phyloP scores from a whole-genome alignment of 441 rosid genomes.

The Jatropha multifida region DNA sequence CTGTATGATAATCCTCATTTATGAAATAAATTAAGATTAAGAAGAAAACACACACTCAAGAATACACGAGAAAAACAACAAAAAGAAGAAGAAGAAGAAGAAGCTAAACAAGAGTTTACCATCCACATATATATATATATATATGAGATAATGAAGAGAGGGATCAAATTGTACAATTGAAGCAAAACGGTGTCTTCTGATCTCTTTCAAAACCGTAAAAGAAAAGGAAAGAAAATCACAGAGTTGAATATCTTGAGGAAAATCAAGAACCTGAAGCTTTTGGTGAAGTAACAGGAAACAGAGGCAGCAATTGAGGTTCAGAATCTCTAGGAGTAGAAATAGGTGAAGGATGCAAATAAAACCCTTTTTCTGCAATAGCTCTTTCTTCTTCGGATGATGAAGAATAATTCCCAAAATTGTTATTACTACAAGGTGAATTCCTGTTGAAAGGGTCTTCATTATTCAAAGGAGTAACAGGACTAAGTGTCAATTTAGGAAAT shows the following conservation, averaged over 20 bases:
- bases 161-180: slow-evolving; percentile 52
- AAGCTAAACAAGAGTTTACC: slow-evolving; percentile 29
- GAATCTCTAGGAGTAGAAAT: slow-evolving; percentile 76
- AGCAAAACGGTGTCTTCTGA: slow-evolving; percentile 30
- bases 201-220: slow-evolving; percentile 23
- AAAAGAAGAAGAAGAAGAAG: slow-evolving; percentile 1
- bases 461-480: slow-evolving; percentile 88
- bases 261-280: slow-evolving; percentile 50
- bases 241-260: slow-evolving; percentile 14
- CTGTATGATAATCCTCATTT: slow-evolving; percentile 7
- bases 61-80: not conserved
- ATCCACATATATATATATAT: slow-evolving; percentile 17
- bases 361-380: slow-evolving; percentile 93
- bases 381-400: slow-evolving; percentile 76
- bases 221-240: not conserved
- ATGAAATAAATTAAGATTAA: not conserved
- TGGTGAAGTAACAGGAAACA: slow-evolving; percentile 87
- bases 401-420: slow-evolving; percentile 30
- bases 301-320: slow-evolving; percentile 82
- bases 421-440: slow-evolving; percentile 44
- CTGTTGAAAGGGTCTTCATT: slow-evolving; percentile 62
- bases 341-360: slow-evolving; percentile 93
- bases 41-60: not conserved
- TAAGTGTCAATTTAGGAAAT: slow-evolving; percentile 80
- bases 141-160: slow-evolving; percentile 26